phyloP scores from a whole-genome alignment of 768 basidiomycete genomes.

The Tephrocybe sp. region DNA sequence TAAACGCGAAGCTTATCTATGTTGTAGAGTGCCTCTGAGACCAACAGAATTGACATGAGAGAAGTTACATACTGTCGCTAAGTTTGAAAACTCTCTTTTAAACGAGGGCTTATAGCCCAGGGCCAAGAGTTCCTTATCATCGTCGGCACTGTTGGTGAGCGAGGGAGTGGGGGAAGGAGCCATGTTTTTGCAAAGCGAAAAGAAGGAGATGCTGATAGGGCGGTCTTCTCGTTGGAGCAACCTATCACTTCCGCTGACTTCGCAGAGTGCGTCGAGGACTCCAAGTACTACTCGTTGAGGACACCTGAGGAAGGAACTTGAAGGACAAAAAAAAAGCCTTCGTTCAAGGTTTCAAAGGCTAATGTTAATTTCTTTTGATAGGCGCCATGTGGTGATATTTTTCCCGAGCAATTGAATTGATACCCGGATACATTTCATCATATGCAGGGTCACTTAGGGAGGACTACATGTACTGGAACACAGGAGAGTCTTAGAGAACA shows the following conservation, averaged over 20 bases:
- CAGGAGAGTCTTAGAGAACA: too few relatives aligned
- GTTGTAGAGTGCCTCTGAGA: not conserved
- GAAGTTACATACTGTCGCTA: slow-evolving; percentile 60
- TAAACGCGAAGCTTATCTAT: slow-evolving; percentile 75
- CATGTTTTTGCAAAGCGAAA: slow-evolving; percentile 9
- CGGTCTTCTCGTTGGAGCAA: not conserved
- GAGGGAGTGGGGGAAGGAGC: slow-evolving; percentile 13
- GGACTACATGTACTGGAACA: too few relatives aligned
- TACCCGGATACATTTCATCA: not conserved
- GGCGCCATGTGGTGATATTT: slow-evolving; percentile 40
- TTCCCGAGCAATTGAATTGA: slow-evolving; percentile 29
- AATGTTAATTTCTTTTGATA: slow-evolving; percentile 31
- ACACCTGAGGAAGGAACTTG: not conserved
- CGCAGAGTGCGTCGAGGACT: not conserved
- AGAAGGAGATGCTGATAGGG: not conserved
- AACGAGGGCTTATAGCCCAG: slow-evolving; percentile 79
- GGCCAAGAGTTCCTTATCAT: slow-evolving; percentile 64
- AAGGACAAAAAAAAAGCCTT: slow-evolving; percentile 22
- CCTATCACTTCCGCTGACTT: not conserved
- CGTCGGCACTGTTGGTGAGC: slow-evolving; percentile 35
- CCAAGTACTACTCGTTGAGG: not conserved
- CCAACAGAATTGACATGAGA: not conserved
- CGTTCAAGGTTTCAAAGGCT: not conserved
- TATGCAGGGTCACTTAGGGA: not conserved
- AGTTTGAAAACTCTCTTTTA: slow-evolving; percentile 81